These are phyloP conservation scores for Trichoderma parareesei DNA, from an alignment of 495 filamentous ascomycete species.

Conservation along the genomic window DNA sequence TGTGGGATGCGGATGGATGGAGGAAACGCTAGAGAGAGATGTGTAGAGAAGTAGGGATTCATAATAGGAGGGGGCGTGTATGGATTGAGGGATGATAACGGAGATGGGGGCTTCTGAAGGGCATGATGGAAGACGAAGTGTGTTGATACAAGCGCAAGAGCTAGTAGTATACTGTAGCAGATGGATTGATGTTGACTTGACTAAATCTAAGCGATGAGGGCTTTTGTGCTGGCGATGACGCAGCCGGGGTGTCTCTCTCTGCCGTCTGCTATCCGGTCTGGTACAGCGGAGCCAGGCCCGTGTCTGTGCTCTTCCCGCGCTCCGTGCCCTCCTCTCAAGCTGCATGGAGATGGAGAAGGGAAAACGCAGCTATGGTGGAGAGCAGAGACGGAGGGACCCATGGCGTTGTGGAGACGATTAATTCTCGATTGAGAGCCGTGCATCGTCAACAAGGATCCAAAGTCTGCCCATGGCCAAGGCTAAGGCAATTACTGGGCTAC, in stretches of 20 bases:
- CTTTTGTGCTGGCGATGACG: not conserved
- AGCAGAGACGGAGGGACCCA: not conserved
- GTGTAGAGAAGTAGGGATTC: too few relatives aligned
- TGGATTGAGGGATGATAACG: not conserved
- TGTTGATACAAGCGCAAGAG: too few relatives aligned
- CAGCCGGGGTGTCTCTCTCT: not conserved
- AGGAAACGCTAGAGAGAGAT: not conserved
- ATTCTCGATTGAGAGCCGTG: constrained; percentile 5
- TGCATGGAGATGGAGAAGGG: not conserved
- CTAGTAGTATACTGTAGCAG: too few relatives aligned
- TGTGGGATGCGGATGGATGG: not conserved
- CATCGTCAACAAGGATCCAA: not conserved
- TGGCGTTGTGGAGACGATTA: not conserved
- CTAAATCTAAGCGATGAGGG: not conserved
- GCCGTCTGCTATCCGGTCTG: not conserved
- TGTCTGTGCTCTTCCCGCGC: not conserved
- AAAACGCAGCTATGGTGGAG: not conserved
- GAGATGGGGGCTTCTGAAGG: not conserved
- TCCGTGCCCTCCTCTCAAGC: not conserved
- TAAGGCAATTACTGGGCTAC: too few relatives aligned
- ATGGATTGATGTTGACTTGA: too few relatives aligned
- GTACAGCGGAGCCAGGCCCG: not conserved
- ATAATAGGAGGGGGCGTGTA: not conserved
- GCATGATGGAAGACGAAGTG: not conserved
- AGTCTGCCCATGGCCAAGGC: too few relatives aligned